phyloP scores from a whole-genome alignment of 805 yeast genomes.

The Schizosaccharomyces octosporus region DNA sequence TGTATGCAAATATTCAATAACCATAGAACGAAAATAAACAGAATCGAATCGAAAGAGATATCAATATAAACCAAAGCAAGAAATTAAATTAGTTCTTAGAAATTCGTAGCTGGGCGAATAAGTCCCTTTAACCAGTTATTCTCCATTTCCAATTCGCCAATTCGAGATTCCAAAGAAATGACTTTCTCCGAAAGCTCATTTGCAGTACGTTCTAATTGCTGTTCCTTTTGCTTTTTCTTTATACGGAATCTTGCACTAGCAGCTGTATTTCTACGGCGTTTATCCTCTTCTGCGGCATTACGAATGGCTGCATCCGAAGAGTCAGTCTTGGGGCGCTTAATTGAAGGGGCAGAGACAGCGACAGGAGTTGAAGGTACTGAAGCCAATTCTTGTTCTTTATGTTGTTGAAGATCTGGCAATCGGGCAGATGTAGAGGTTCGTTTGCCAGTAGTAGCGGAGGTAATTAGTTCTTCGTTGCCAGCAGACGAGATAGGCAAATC shows the following conservation, averaged over 20 bases:
- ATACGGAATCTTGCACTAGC: conserved; percentile 85
- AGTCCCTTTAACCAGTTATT: conserved; percentile 41
- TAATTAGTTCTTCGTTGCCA: too few relatives aligned
- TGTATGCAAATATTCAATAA: too few relatives aligned
- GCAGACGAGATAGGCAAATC: too few relatives aligned
- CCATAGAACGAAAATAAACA: not conserved
- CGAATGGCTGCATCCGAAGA: conserved; percentile 8
- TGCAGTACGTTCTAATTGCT: conserved; percentile 60
- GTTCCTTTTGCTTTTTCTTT: conserved; percentile 78
- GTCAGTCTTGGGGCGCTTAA: not conserved
- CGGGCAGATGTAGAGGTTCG: too few relatives aligned
- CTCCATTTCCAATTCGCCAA: conserved; percentile 79
- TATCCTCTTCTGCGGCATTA: conserved; percentile 29
- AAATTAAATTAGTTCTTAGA: not conserved
- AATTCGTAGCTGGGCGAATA: not conserved
- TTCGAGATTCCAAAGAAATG: conserved; percentile 37
- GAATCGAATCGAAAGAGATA: not conserved
- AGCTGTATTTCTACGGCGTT: conserved; percentile 70
- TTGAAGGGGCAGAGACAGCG: not conserved
- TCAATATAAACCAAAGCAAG: not conserved
- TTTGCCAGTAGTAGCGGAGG: too few relatives aligned
- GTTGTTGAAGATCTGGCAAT: too few relatives aligned
- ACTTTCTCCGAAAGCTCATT: conserved; percentile 50
- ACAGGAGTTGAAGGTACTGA: not conserved
- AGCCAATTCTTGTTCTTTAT: too few relatives aligned